Evolutionary conservation across 108 stramenopile genomes (phyloP).

Genomic region (Nitzschia sp.): DNA sequence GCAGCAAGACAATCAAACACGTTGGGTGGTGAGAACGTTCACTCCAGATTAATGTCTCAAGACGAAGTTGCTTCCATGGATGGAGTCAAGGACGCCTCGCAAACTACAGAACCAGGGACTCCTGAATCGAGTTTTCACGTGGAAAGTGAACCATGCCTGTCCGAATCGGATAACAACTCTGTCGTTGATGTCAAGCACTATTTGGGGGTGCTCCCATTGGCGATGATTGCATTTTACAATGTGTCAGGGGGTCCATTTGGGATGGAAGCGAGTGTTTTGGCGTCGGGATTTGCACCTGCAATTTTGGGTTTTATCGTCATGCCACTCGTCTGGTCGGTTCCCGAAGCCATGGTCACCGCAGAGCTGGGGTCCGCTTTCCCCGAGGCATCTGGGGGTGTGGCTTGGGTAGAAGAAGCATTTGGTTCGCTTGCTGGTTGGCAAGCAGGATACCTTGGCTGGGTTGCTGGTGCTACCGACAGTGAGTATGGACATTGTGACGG

Average conservation of each 20-base stretch:
- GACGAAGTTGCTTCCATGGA: no score
- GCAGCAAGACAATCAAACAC: no score
- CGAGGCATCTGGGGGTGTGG: slow-evolving; percentile 80
- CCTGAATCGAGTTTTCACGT: no score
- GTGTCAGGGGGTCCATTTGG: slow-evolving; percentile 92
- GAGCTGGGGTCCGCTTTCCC: slow-evolving; percentile 81
- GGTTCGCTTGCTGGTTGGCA: slow-evolving; percentile 72
- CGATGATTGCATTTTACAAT: slow-evolving; percentile 87
- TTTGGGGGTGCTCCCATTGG: slow-evolving; percentile 51
- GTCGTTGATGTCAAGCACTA: background rate
- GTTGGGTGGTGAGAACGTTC: no score
- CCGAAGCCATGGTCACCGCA: slow-evolving; percentile 85
- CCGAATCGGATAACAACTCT: background rate
- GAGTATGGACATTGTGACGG: background rate
- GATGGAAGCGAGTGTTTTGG: slow-evolving; percentile 76
- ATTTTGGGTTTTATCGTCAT: slow-evolving; percentile 72
- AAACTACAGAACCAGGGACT: no score
- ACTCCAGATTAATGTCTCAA: no score
- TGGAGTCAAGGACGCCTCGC: no score
- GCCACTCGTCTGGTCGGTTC: slow-evolving; percentile 85
- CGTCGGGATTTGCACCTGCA: slow-evolving; percentile 77
- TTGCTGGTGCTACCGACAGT: slow-evolving; percentile 84
- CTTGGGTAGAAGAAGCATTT: slow-evolving; percentile 90
- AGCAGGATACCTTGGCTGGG: slow-evolving; percentile 83
- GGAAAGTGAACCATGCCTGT: no score